Conservation (phyloP, 805 yeast species). For the Kodamaea hsintzibuensis region DNA sequence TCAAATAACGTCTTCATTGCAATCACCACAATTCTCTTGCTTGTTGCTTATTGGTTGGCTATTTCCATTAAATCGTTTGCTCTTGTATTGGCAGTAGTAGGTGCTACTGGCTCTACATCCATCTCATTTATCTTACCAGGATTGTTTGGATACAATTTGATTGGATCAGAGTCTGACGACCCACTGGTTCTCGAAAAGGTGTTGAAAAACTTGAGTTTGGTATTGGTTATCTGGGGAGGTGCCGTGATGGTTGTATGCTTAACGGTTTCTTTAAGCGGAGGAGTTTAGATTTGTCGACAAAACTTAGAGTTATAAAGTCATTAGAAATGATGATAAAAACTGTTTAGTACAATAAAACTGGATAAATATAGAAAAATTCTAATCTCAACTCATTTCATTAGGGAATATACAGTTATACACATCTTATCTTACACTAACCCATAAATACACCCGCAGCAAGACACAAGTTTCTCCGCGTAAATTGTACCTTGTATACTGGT, state of each 20-base stretch:
- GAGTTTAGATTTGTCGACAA: neutral
- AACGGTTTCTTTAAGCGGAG: conserved; percentile 18
- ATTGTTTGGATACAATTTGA: conserved; percentile 72
- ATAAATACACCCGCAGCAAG: conserved; percentile 88
- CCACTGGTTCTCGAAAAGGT: conserved; percentile 28
- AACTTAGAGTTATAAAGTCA: no score
- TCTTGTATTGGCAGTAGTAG: conserved; percentile 80
- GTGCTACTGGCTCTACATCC: conserved; percentile 91
- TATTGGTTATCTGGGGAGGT: conserved; percentile 67
- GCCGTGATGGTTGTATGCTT: conserved; percentile 69
- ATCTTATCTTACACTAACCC: conserved; percentile 17
- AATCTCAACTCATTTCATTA: no score
- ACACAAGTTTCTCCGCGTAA: conserved; percentile 87
- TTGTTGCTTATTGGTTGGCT: conserved; percentile 63
- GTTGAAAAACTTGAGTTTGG: conserved; percentile 51
- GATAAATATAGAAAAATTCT: no score
- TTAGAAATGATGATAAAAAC: no score
- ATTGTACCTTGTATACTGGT: conserved; percentile 89
- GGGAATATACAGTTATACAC: no score
- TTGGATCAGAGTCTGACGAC: conserved; percentile 46
- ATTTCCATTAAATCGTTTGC: conserved; percentile 71
- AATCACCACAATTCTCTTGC: conserved; percentile 38
- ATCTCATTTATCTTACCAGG: conserved; percentile 92
- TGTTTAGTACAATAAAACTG: no score
- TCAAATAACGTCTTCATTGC: conserved; percentile 24